Base-by-base conservation (phyloP, 768 basidiomycete genomes). In the Pulveroboletus sp. region DNA sequence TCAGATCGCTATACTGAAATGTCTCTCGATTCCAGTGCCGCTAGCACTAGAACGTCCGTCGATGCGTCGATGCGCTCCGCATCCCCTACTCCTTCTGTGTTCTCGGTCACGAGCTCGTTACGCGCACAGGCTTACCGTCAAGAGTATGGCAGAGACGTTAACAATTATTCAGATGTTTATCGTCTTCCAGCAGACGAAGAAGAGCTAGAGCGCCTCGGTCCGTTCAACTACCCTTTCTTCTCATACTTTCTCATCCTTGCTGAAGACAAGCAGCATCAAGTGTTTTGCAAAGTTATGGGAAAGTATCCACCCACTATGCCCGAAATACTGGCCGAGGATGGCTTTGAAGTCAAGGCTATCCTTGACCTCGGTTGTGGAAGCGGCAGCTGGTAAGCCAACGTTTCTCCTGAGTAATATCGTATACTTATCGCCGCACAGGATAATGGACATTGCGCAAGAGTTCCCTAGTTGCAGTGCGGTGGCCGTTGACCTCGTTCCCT, bases 291-390 rank as follows among this genome's bases (percentile, higher is more conserved):
- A 43, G 62, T 82, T 29, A 76, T 87, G 71, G 86, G 86, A 45
- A 81, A 79, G 59, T 90, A 86, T 55, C 79, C 82, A 0, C 77
- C 79, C 8, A 74, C 76, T 5, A 65, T 90, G 57, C 59, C 66
- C 16, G 71, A 81, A 39, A 67, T 88, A 45, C 76, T 91, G 74
- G 76, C 71, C 20, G 78, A 84, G 31, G 77, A 83, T 57, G 69
- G 68, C 14, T 80, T 79, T 16, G 77, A 82, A 56, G 71, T 66
- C 22, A 89, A 88, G 64, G 71, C 80, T 6, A 73, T 77, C 43
- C 71, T 91, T 14, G 89, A 91, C 67, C 74, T 91, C 20, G 89
- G 89, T 7, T 89, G 88, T 60, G 89, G 89, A 14, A 85, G 82
- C 55, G 89, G 87, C 40, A 79, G 75, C 54, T 91, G 89, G 89